Base-by-base conservation (phyloP, 1,139 yeast genomes). In the Debaryomycetaceae sp. region DNA sequence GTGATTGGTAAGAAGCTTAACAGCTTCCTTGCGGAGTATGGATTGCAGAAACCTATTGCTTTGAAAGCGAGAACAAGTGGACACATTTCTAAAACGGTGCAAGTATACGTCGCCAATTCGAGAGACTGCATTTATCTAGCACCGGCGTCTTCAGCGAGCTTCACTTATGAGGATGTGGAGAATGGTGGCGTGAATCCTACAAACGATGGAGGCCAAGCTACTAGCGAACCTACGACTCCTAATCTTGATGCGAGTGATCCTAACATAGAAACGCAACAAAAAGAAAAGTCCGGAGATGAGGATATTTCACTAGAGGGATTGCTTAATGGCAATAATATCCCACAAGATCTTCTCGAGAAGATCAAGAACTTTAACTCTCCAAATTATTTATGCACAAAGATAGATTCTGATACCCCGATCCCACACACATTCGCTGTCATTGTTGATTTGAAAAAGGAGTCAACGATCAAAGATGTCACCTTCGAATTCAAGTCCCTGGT, bases 371-470 rank as follows among this genome's bases (percentile, higher is more conserved):
- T 69, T 55, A 54, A 48, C 17, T 65, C 73, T 6, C 76, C 77
- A 4, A 71, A 69, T 50, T 73, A 70, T 47, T 59, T 74, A 42
- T 60, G 69, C 43, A 60, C 76, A 11, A 68, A 68, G 41, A 68
- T 74, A 23, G 78, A 74, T 49, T 57, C 71, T 3, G 70, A 69
- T 20, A 57, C 63, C 5, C 76, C 76, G 3, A 72, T 74, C 14
- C 78, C 78, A 5, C 78, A 72, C 54, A 70, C 76, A 1, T 72
- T 74, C 58, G 79, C 75, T 0, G 71, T 73, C 5, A 65, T 73
- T 7, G 56, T 74, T 2, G 78, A 73, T 48, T 58, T 74, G 22
- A 56, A 59, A 22, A 69, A 68, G 44, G 77, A 69, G 37, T 58
- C 67, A 6, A 47, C 59, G 1, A 56, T 68, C 5, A 60, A 59